These are phyloP conservation scores for Penicillium mononematosum DNA, from an alignment of 495 filamentous ascomycete genomes.

Conservation along the genomic window DNA sequence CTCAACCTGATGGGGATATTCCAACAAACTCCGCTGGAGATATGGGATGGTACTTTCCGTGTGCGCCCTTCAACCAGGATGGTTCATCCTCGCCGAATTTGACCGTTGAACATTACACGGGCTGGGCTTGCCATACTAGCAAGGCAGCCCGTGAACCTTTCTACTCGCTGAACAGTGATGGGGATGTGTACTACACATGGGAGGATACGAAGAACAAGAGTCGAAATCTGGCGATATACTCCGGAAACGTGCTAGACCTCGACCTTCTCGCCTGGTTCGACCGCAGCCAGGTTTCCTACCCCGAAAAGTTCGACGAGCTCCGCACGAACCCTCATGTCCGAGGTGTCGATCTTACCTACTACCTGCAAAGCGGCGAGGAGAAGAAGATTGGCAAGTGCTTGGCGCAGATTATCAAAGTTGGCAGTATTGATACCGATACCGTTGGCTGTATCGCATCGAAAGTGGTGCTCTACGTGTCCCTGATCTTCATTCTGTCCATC, in stretches of 20 bases:
- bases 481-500: conserved; percentile 90
- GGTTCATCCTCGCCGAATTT: conserved; percentile 75
- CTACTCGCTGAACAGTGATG: conserved; percentile 59
- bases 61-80: conserved; percentile 87
- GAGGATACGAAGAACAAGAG: conserved; percentile 85
- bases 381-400: conserved; percentile 83
- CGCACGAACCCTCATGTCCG: conserved; percentile 71
- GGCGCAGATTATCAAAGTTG: conserved; percentile 90
- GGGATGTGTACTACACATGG: conserved; percentile 94
- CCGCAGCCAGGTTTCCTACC: conserved; percentile 73
- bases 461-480: conserved; percentile 92
- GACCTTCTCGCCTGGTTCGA: conserved; percentile 91
- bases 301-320: conserved; percentile 74
- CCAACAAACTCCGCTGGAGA: conserved; percentile 71
- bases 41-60: conserved; percentile 97
- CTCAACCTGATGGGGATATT: conserved; percentile 67
- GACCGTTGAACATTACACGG: conserved; percentile 71
- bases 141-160: conserved; percentile 64
- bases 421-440: conserved; percentile 91
- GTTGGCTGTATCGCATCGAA: conserved; percentile 97
- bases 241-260: conserved; percentile 91
- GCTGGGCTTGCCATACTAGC: conserved; percentile 90
- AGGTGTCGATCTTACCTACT: conserved; percentile 87
- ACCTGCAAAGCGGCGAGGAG: conserved; percentile 72
- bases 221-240: conserved; percentile 89